Evolutionary conservation across 1,284 basidiomycete species (phyloP), one percentile per base, ranked within the genome.

Genomic region (Coniferiporia weirii): DNA sequence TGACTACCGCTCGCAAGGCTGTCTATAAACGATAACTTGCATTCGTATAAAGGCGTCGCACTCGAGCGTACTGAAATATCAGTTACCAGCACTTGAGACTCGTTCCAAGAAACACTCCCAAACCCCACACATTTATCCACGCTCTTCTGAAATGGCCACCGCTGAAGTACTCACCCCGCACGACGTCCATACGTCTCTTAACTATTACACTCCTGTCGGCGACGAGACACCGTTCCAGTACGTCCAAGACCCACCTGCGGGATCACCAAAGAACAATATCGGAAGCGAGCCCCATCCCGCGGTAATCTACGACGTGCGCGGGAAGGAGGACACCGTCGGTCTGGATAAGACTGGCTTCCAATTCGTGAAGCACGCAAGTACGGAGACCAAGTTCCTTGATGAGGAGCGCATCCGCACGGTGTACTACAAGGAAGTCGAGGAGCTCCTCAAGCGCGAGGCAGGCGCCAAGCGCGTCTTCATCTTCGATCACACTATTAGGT

Each of bases 391-490:
- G 17, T 61, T 61, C 50, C 36, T 50, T 4, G 62, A 67, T 46
- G 67, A 69, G 34, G 64, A 65, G 2, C 62, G 60, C 40, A 67
- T 70, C 50, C 44, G 54, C 43, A 35, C 12, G 13, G 61, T 54
- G 7, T 72, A 72, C 48, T 70, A 70, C 51, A 45, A 59, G 2
- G 70, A 72, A 61, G 62, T 63, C 4, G 61, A 63, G 32, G 62
- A 65, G 60, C 49, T 70, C 22, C 53, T 71, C 40, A 72, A 71
- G 65, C 64, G 65, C 27, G 57, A 64, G 20, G 66, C 66, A 12
- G 70, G 70, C 4, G 70, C 67, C 12, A 63, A 57, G 34, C 56
- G 62, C 40, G 66, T 69, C 19, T 65, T 70, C 47, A 64, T 71
- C 50, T 71, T 71, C 43, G 70, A 71, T 54, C 60, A 61, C 38